Evolutionary conservation across 106 monocot species (phyloP).

Genomic region (Posidonia australis): DNA sequence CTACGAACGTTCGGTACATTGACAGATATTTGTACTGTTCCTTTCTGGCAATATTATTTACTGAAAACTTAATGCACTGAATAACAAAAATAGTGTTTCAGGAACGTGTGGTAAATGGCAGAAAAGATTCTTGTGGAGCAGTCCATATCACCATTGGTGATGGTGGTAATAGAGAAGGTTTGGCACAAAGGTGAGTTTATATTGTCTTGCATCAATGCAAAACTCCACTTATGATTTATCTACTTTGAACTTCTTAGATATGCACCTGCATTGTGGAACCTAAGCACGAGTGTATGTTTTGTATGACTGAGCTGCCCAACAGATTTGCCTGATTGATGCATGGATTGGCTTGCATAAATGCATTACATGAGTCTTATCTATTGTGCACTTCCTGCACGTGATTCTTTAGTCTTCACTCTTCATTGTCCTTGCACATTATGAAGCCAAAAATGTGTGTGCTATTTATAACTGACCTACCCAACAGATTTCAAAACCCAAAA

Average conservation of each 20-base stretch:
- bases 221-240: not conserved
- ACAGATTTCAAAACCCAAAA: conserved; percentile 67
- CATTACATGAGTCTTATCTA: no score
- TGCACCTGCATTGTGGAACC: no score
- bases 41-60: not conserved
- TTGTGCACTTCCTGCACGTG: not conserved
- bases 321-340: no score
- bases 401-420: not conserved
- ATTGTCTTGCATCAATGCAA: not conserved
- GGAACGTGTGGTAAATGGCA: conserved; percentile 38
- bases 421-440: not conserved
- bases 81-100: conserved; percentile 20
- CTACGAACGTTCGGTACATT: conserved; percentile 72
- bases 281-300: no score
- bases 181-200: conserved; percentile 57
- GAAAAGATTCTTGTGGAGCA: conserved; percentile 48
- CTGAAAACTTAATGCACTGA: no score
- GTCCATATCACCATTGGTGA: conserved; percentile 94
- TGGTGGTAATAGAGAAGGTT: conserved; percentile 93
- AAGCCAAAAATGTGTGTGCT: not conserved
- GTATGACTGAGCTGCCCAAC: no score
- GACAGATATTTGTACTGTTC: not conserved
- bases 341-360: no score
- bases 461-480: not conserved
- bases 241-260: no score